Conservation (phyloP, 495 filamentous ascomycete genomes). For the Xylaria scruposa region DNA sequence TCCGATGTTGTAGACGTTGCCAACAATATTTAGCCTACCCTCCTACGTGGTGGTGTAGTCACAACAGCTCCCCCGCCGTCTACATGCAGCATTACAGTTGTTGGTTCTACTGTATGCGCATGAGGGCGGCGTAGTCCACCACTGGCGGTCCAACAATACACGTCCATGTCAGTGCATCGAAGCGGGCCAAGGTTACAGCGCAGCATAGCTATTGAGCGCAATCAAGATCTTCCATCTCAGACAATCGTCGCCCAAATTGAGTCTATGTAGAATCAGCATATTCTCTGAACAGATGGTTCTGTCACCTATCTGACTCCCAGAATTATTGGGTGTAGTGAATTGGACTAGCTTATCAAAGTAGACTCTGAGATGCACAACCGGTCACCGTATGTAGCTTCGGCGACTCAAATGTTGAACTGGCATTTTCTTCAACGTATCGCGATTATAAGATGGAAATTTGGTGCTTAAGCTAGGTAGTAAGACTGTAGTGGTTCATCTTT, state of each 20-base stretch:
- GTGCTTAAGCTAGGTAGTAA: neutral
- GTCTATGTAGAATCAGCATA: neutral
- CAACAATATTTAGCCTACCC: neutral
- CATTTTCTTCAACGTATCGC: neutral
- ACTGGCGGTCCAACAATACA: neutral
- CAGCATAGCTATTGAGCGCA: neutral
- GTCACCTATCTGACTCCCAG: neutral
- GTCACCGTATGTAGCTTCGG: neutral
- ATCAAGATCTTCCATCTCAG: neutral
- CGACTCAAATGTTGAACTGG: neutral
- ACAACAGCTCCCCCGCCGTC: neutral
- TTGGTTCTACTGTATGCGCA: neutral
- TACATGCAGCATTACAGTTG: neutral
- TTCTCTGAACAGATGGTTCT: neutral
- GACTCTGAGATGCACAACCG: neutral
- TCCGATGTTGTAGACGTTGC: neutral
- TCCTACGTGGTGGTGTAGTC: neutral
- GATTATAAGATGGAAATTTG: neutral
- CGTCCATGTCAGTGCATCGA: neutral
- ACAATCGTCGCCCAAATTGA: neutral
- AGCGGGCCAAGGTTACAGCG: conserved; percentile 15
- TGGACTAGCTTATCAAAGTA: neutral
- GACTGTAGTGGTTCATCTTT: neutral
- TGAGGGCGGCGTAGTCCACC: neutral
- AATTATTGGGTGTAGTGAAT: neutral